Evolutionary conservation across 805 yeast genomes (phyloP), one percentile per base, ranked within the genome.

Genomic region (Saturnispora ahearnii): DNA sequence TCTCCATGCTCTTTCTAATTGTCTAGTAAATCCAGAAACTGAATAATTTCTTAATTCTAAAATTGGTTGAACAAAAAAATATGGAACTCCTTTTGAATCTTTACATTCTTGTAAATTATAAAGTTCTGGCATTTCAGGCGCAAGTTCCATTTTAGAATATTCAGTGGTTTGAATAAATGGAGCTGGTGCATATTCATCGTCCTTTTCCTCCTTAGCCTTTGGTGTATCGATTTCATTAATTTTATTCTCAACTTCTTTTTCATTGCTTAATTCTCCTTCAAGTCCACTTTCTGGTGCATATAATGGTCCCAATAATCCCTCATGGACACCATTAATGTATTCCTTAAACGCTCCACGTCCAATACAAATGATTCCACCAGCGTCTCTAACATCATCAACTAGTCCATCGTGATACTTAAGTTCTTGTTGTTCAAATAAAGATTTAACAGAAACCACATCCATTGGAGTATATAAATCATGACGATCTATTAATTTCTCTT

Each of bases 331-430:
- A 41, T 77, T 74, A 48, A 93, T 63, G 62, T 88, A 93, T 71
- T 93, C 99, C 64, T 91, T 91, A 64, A 78, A 93, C 0, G 97
- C 91, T 51, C 99, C 99, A 63, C 99, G 76, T 4, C 99, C 99
- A 26, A 93, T 69, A 62, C 96, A 87, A 21, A 93, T 76, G 11
- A 89, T 83, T 41, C 98, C 99, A 26, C 97, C 97, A 8, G 82
- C 77, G 29, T 72, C 59, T 12, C 62, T 62, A 3, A 78, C 74
- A 31, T 72, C 71, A 2, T 55, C 45, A 4, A 67, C 72, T 31
- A 71, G 64, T 2, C 80, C 71, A 60, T 81, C 82, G 47, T 80
- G 76, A 52, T 36, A 63, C 61, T 55, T 47, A 12, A 61, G 24
- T 18, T 36, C 15, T 12, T 36, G 18, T 12, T 15, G 5, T 4